phyloP scores from a whole-genome alignment of 495 filamentous ascomycete species.

The Aspergillus heteromorphus region DNA sequence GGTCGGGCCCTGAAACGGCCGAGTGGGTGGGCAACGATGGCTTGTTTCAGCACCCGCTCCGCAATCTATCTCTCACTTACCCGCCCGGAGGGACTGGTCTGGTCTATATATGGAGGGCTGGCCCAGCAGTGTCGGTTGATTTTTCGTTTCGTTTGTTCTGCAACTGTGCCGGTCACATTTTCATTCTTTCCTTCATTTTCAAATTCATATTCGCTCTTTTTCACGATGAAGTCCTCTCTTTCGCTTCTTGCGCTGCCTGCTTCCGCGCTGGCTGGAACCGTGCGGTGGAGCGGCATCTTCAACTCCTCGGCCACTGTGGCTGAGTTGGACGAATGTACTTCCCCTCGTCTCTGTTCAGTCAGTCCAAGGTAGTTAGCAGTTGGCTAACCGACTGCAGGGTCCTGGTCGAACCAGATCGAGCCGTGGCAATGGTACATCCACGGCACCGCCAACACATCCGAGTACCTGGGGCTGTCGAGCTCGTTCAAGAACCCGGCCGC shows the following conservation, averaged over 20 bases:
- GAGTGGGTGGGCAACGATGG: neutral
- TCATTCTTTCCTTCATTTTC: neutral
- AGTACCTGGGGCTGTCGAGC: slow-evolving; percentile 53
- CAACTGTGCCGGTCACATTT: slow-evolving; percentile 1
- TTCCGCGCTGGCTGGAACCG: slow-evolving; percentile 18
- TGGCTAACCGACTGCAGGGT: slow-evolving; percentile 41
- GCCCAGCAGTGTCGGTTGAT: neutral
- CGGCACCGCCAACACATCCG: slow-evolving; percentile 45
- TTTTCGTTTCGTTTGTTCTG: neutral
- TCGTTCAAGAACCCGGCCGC: slow-evolving; percentile 63
- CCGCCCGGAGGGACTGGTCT: too few species aligned
- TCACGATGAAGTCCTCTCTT: slow-evolving; percentile 16
- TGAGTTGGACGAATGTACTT: slow-evolving; percentile 22
- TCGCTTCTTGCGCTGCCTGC: slow-evolving; percentile 13
- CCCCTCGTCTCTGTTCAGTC: neutral
- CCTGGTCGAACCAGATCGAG: slow-evolving; percentile 59
- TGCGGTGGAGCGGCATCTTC: slow-evolving; percentile 27
- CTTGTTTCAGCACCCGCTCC: neutral
- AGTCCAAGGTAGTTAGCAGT: neutral
- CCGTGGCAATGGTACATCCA: slow-evolving; percentile 74
- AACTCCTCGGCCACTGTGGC: slow-evolving; percentile 15
- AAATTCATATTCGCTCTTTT: neutral
- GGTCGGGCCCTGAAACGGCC: neutral
- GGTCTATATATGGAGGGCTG: neutral
- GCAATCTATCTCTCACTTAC: neutral